Evolutionary conservation across 768 basidiomycete species (phyloP).

Genomic region (Steccherinum ochraceum): DNA sequence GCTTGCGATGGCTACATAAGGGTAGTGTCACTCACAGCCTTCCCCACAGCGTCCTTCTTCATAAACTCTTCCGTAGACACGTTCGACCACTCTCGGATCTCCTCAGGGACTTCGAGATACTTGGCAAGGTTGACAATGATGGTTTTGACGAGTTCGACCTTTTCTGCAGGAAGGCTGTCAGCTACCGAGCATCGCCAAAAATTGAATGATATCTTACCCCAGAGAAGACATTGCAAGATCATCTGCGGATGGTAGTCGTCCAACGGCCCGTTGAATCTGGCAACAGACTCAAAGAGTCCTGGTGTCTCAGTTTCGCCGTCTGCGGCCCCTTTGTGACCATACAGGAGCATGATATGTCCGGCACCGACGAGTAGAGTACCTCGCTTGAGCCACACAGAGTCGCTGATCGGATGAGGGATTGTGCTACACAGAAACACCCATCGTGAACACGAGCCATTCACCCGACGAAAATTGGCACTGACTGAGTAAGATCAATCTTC

Average conservation of each 20-base stretch:
- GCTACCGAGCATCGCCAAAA: not conserved
- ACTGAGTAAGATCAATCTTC: conserved; percentile 67
- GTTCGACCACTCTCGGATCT: conserved; percentile 34
- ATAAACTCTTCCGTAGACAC: conserved; percentile 56
- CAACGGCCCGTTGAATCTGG: conserved; percentile 77
- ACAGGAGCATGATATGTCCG: conserved; percentile 80
- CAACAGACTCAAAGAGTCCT: conserved; percentile 78
- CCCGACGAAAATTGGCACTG: conserved; percentile 18
- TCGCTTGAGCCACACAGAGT: conserved; percentile 87
- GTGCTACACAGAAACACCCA: conserved; percentile 36
- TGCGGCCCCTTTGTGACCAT: conserved; percentile 39
- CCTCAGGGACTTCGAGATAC: conserved; percentile 29
- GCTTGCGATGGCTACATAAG: not conserved
- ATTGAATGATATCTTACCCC: conserved; percentile 52
- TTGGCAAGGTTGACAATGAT: conserved; percentile 65
- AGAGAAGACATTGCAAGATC: conserved; percentile 84
- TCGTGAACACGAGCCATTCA: not conserved
- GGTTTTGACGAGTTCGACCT: conserved; percentile 78
- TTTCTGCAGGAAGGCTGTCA: conserved; percentile 41
- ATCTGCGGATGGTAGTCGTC: conserved; percentile 93
- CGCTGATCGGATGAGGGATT: conserved; percentile 72
- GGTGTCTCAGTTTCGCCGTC: conserved; percentile 23
- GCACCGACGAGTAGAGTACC: conserved; percentile 79
- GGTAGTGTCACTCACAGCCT: conserved; percentile 9
- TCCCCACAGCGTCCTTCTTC: conserved; percentile 21